These are phyloP conservation scores for Capillidium rhysosporum DNA, from an alignment of 371 early-diverging fungal genomes.

Conservation along the genomic window DNA sequence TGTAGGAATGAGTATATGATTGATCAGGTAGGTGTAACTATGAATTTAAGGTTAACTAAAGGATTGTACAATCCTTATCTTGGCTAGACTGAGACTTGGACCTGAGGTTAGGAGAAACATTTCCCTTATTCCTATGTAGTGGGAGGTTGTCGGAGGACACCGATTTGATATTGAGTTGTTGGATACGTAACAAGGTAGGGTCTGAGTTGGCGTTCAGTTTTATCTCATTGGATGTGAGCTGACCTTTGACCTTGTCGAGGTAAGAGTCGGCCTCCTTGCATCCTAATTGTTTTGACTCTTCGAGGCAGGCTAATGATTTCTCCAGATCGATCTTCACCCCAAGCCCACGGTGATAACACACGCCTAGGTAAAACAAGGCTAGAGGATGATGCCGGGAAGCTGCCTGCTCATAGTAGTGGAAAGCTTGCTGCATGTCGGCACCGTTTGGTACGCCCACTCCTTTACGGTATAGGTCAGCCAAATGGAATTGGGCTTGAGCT, in stretches of 20 bases:
- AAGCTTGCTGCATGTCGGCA: not conserved
- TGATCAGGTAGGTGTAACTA: too few relatives aligned
- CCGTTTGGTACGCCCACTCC: not conserved
- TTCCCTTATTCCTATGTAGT: too few relatives aligned
- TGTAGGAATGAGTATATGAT: too few relatives aligned
- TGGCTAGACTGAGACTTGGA: too few relatives aligned
- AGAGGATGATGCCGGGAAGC: not conserved
- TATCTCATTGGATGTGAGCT: too few relatives aligned
- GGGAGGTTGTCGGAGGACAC: too few relatives aligned
- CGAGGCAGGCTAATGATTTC: not conserved
- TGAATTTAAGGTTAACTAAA: too few relatives aligned
- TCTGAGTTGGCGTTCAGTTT: too few relatives aligned
- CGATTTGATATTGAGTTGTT: too few relatives aligned
- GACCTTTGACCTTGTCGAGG: not conserved
- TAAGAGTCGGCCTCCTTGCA: not conserved
- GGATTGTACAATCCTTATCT: too few relatives aligned
- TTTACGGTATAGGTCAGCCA: not conserved
- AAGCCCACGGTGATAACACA: not conserved
- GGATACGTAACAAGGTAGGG: too few relatives aligned
- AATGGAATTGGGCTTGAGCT: not conserved
- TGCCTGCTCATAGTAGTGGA: not conserved
- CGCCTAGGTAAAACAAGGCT: slow-evolving; percentile 1
- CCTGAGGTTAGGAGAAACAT: too few relatives aligned
- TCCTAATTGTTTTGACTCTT: not conserved
- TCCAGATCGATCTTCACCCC: not conserved